Evolutionary conservation across 306 rosid genomes (phyloP), one percentile per base, ranked within the genome.

Genomic region (Sicyos edulis): DNA sequence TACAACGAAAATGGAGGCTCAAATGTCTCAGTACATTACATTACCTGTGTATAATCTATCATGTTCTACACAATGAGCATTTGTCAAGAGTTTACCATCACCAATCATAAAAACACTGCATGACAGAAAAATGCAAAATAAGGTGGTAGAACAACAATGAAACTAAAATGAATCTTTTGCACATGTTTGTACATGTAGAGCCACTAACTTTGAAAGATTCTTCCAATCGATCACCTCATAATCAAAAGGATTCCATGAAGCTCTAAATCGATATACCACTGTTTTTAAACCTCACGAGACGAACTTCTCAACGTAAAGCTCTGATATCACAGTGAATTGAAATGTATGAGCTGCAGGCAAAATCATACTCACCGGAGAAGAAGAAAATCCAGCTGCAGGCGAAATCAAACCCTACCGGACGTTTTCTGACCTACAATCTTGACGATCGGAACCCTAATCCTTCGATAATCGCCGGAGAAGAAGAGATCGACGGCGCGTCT

Each of bases 1-100:
- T 68, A 68, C 22, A 57, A 8, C 17, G 0, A 11, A 22, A 6
- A 19, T 2, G 53, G 15, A 72, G 79, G 57, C 79, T 75, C 73
- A 42, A 65, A 67, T 17, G 24, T 59, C 66, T 80, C 63, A 29
- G 56, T 26, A 75, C 68, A 64, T 37, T 37, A 37, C 42, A 37
- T 76, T 80, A 93, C 99, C 92, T 93, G 99, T 22, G 99, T n/a
- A n/a, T n/a, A n/a, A n/a, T n/a, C n/a, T 93, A 83, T 84, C 77
- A 54, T 93, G 95, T 77, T 93, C 97, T 83, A 93, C 97, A 81
- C 99, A 93, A 72, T 91, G 96, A 76, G 99, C 99, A 76, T 93
- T 91, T 51, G 97, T 93, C 81, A 93, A 70, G 74, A 93, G 96
- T 82, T 88, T 87, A 74, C 89, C 87, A 26, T 81, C 91, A 54